Evolutionary conservation across 2,329 filamentous ascomycete species (phyloP).

Genomic region (Orbilia javanica): DNA sequence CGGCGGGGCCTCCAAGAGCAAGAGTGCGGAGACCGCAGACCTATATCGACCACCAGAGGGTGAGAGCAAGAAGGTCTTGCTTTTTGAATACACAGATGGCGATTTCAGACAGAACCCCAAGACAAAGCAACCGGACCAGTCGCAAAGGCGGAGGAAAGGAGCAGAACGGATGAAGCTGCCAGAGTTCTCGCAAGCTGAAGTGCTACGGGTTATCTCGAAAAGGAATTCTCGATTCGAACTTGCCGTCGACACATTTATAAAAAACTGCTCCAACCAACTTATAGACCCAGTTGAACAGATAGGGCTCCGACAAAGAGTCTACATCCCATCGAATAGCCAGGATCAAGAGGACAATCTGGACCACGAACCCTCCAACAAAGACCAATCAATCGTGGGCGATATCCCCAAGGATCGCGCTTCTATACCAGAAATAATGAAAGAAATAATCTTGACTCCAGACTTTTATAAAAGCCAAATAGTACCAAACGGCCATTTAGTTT

Average conservation of each 20-base stretch:
- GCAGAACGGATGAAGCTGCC: conserved; percentile 91
- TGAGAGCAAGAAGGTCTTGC: conserved; percentile 76
- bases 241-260: conserved; percentile 82
- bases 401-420: conserved; percentile 85
- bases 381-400: conserved; percentile 69
- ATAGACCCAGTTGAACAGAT: conserved; percentile 78
- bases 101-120: conserved; percentile 85
- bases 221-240: conserved; percentile 84
- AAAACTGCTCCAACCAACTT: conserved; percentile 75
- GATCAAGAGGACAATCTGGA: conserved; percentile 45
- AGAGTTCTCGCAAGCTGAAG: conserved; percentile 90
- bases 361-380: conserved; percentile 21
- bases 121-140: conserved; percentile 67
- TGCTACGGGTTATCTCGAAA: conserved; percentile 89
- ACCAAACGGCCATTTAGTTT: conserved; percentile 89
- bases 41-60: conserved; percentile 63
- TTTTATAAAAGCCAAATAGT: conserved; percentile 96
- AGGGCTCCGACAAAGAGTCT: conserved; percentile 68
- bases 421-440: conserved; percentile 85
- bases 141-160: conserved; percentile 61
- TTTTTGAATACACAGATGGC: conserved; percentile 93
- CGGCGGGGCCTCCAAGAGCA: conserved; percentile 47
- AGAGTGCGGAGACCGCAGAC: conserved; percentile 55
- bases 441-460: conserved; percentile 78
- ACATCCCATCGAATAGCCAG: conserved; percentile 66